Conservation (phyloP, 805 yeast species). For the Metschnikowia amazonensis region DNA sequence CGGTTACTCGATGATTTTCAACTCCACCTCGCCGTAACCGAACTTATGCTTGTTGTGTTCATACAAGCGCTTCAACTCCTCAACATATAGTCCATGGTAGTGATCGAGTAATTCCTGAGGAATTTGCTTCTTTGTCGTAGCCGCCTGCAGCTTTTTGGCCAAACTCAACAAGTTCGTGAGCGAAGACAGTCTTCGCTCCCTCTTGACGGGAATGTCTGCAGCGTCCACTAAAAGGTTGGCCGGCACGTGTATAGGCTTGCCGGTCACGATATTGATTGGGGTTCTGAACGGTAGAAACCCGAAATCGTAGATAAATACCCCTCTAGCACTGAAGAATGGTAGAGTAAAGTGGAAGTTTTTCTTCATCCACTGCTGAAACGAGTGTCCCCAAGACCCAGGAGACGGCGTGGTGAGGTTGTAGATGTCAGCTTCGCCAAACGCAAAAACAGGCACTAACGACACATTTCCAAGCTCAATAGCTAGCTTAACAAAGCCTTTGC, state of each 20-base stretch:
- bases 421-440: constrained; percentile 81
- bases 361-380: constrained; percentile 71
- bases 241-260: constrained; percentile 62
- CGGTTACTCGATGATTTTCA: constrained; percentile 41
- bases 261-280: constrained; percentile 73
- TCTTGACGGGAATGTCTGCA: constrained; percentile 25
- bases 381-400: constrained; percentile 44
- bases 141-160: constrained; percentile 14
- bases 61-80: constrained; percentile 59
- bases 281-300: constrained; percentile 86
- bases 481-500: constrained; percentile 85
- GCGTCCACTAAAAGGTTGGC: constrained; percentile 31
- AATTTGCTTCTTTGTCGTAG: constrained; percentile 24
- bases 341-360: constrained; percentile 72
- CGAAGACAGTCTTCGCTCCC: constrained; percentile 19
- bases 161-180: constrained; percentile 30
- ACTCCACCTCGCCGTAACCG: constrained; percentile 46
- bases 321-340: constrained; percentile 89
- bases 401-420: constrained; percentile 42
- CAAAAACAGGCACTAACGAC: constrained; percentile 79
- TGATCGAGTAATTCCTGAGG: constrained; percentile 50
- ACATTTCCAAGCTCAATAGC: constrained; percentile 80
- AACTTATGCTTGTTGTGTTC: constrained; percentile 60
- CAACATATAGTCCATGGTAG: constrained; percentile 69
- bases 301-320: constrained; percentile 86